Base-by-base conservation (phyloP, 2,329 filamentous ascomycete genomes). In the Xylogone sp. region DNA sequence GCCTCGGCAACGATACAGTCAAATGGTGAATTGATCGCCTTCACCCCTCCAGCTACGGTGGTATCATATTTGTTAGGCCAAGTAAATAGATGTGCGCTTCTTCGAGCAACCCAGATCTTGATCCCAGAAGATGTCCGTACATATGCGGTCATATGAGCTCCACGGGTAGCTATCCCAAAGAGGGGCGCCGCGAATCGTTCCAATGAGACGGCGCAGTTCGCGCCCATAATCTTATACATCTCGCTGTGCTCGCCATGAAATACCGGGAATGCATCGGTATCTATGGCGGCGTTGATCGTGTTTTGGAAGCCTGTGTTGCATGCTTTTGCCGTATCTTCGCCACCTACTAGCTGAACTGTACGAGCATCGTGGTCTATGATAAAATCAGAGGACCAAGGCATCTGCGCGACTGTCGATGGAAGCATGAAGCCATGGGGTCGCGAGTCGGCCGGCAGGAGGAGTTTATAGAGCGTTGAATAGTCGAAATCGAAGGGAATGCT, bases 21-120 rank as follows among this genome's bases (percentile, higher is more conserved):
- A 27, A 83, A 81, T 0, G 86, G 84, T 2, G 69, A 73, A 64
- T 91, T 82, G 1, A 79, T 79, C 0, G 85, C 81, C 50, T 84
- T 80, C 60, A 92, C 82, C 0, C 89, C 89, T 2, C 89, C 89
- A 0, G 88, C 89, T 13, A 92, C 89, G 6, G 87, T 87, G 62
- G 90, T 93, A 64, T 94, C 89, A 50, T 92, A 74, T 76, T 88
- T 83, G 3, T 82, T 80, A 0, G 84, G 84, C 60, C 88, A 92
- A 0, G 87, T 91, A 66, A 85, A 80, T 62, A 92, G 86, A 9
- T 75, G 78, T 46, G 69, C 72, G 45, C 84, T 80, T 16, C 89
- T 75, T 21, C 84, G 73, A 1, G 89, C 86, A 1, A 89, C 78
- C 89, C 89, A 94, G 24, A 93, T 77, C 59, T 77, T 81, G 49